Percentiles rank a stretch among this genome's conserved stretches.
These are phyloP conservation scores for Venturiaceae sp. DNA, from an alignment of 2,329 filamentous ascomycete genomes.

Conservation along the genomic window DNA sequence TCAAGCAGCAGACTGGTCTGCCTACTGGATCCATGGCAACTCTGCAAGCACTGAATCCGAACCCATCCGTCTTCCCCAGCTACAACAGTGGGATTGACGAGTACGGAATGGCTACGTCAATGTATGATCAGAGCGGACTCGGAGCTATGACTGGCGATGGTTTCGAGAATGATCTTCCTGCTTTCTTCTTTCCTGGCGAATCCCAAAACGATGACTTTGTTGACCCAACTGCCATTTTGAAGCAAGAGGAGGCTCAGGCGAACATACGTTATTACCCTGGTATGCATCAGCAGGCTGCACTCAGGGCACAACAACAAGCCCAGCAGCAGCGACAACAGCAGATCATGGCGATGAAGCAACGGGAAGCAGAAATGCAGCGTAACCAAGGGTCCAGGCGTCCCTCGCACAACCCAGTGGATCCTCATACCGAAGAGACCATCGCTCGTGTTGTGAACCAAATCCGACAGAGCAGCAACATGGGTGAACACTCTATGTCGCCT, in stretches of 20 bases:
- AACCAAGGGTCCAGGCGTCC: conserved; percentile 17
- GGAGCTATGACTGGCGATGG: conserved; percentile 6
- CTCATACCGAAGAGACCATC: conserved; percentile 72
- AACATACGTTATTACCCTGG: conserved; percentile 78
- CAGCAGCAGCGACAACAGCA: conserved; percentile 37
- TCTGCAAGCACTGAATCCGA: conserved; percentile 67
- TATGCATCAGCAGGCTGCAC: conserved; percentile 81
- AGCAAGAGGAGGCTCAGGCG: conserved; percentile 46
- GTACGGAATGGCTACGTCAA: conserved; percentile 35
- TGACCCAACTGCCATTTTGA: conserved; percentile 63
- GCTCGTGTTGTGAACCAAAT: conserved; percentile 88
- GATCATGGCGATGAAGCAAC: conserved; percentile 33
- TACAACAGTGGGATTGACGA: conserved; percentile 58
- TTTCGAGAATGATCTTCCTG: neutral
- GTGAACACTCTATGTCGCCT: conserved; percentile 37
- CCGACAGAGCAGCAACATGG: conserved; percentile 59
- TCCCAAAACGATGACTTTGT: conserved; percentile 45
- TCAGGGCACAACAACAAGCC: conserved; percentile 64
- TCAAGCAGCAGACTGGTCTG: conserved; percentile 91
- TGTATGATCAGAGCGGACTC: conserved; percentile 33
- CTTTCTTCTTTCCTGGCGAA: conserved; percentile 52
- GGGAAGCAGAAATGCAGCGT: conserved; percentile 39
- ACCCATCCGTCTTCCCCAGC: conserved; percentile 38
- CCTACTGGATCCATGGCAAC: conserved; percentile 74
- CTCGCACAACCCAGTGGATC: conserved; percentile 27